Base-by-base conservation (phyloP, 305 asterid species). In the Solanum aculeatissimum region DNA sequence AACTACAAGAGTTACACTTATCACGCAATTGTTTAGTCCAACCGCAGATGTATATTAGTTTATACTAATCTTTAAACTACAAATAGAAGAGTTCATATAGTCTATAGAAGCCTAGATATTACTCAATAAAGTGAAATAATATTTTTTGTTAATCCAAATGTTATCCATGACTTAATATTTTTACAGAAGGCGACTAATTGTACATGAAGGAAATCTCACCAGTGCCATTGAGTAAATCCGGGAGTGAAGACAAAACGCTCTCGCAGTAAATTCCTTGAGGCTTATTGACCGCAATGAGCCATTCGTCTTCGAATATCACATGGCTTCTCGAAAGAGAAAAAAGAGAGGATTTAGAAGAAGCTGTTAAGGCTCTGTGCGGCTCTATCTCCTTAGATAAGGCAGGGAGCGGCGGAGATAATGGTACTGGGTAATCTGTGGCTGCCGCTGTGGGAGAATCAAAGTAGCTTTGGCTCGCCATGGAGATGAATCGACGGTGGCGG, bases 231-330 rank as follows among this genome's bases (percentile, higher is more conserved):
- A 92, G 94, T 85, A 93, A 90, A 88, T 6, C 54, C 4, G 84
- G 90, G 43, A 88, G 92, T 72, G 97, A 90, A 74, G 97, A 87
- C 72, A 95, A 84, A 55, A 95, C 75, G 80, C 72, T 87, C 85
- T 95, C 99, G 84, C 99, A 93, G 79, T 95, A 95, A 88, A 95
- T 83, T 13, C 99, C 97, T 27, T 83, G 96, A 87, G 99, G 98
- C 86, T 95, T 95, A 82, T 95, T 93, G 21, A 95, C 92, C 18
- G 98, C 98, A 82, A 95, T 89, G 83, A 95, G 91, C 98, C 98
- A 95, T 79, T 94, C 92, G 29, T 95, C 98, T 88, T 95, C 95
- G 86, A 92, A 94, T 21, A 95, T 89, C 9, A 93, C 91, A 23
- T 95, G 96, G 7, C 77, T 81, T 88, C 89, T 86, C 2, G 95